Evolutionary conservation across 2,329 filamentous ascomycete species (phyloP).

Genomic region (Aspergillus sojae): DNA sequence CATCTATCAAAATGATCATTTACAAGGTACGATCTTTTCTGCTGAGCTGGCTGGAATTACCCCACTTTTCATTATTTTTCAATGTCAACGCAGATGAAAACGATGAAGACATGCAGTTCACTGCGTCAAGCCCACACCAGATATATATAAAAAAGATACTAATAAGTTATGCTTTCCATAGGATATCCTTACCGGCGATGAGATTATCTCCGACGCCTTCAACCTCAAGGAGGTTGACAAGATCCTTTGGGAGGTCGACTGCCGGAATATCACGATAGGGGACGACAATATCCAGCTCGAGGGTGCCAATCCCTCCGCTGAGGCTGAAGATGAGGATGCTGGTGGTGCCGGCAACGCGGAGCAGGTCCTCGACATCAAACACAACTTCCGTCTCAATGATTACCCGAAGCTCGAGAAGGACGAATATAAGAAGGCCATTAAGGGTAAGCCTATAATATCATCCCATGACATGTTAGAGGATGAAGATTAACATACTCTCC

Average conservation of each 20-base stretch:
- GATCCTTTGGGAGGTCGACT: constrained; percentile 87
- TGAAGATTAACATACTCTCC: constrained; percentile 5
- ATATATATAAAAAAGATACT: background rate
- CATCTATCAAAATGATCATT: constrained; percentile 69
- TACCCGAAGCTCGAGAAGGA: constrained; percentile 70
- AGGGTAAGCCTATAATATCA: constrained; percentile 61
- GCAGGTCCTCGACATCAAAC: constrained; percentile 85
- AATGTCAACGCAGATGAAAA: background rate
- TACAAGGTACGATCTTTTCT: constrained; percentile 58
- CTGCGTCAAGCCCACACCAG: background rate
- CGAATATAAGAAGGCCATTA: constrained; percentile 78
- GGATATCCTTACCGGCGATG: constrained; percentile 88
- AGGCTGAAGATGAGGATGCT: constrained; percentile 72
- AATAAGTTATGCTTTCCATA: constrained; percentile 44
- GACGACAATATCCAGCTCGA: constrained; percentile 62
- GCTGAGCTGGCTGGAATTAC: background rate
- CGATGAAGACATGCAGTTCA: background rate
- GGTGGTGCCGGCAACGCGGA: constrained; percentile 65
- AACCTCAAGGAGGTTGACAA: constrained; percentile 78
- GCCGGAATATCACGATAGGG: constrained; percentile 77
- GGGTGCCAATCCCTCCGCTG: constrained; percentile 95
- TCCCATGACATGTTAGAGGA: constrained; percentile 14
- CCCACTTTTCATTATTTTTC: background rate
- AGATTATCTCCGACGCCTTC: constrained; percentile 96
- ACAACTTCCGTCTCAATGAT: constrained; percentile 79